These are phyloP conservation scores for Gaeumannomyces tritici DNA, from an alignment of 2,329 filamentous ascomycete species.

Conservation along the genomic window DNA sequence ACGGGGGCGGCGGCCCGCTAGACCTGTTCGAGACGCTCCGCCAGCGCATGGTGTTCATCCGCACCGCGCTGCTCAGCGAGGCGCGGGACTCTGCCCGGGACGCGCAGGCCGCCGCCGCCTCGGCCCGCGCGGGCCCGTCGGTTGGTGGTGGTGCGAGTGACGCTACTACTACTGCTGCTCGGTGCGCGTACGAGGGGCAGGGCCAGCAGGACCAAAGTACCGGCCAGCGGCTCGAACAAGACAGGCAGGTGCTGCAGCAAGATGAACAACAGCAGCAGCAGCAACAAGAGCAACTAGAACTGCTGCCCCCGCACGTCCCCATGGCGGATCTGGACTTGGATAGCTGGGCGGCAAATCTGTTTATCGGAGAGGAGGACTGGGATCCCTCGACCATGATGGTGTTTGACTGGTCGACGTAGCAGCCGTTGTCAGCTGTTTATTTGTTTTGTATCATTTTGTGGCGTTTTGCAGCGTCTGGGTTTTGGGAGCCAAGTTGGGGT, in stretches of 20 bases:
- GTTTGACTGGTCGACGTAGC: background rate
- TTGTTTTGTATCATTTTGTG: too few species aligned
- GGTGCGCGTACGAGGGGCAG: background rate
- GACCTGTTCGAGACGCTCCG: background rate
- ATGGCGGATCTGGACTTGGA: constrained; percentile 1
- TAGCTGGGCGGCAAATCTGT: background rate
- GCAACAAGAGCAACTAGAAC: background rate
- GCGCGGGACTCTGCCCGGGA: background rate
- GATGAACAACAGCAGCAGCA: background rate
- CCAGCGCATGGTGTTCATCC: background rate
- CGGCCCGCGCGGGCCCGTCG: background rate
- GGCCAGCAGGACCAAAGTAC: too few species aligned
- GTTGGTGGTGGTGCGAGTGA: background rate
- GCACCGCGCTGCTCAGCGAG: background rate
- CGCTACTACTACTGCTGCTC: background rate
- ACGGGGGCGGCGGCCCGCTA: too few species aligned
- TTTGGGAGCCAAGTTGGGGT: background rate
- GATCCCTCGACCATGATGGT: background rate
- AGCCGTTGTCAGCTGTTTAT: background rate
- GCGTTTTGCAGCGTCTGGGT: background rate
- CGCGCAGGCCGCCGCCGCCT: background rate
- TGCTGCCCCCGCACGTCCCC: background rate
- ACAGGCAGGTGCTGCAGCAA: background rate
- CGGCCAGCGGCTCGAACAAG: too few species aligned
- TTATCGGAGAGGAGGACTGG: background rate